These are phyloP conservation scores for Pulicaria dysenterica DNA, from an alignment of 129 eudicot genomes.

Conservation along the genomic window DNA sequence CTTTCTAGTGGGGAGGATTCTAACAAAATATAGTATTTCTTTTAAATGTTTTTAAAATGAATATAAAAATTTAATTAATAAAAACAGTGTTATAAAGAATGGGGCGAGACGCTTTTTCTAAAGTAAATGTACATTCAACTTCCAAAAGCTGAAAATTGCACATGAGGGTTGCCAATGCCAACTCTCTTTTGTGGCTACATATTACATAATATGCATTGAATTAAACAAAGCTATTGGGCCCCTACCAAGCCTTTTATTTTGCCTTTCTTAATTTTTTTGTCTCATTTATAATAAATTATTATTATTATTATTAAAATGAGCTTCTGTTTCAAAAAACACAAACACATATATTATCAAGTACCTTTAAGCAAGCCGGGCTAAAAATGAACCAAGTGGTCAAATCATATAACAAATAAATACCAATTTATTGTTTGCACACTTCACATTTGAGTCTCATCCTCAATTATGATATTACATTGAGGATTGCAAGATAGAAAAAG, in stretches of 20 bases:
- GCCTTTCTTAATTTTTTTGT: not conserved
- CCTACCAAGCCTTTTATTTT: slow-evolving; percentile 9
- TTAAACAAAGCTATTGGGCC: slow-evolving; percentile 12
- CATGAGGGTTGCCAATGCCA: slow-evolving; percentile 27
- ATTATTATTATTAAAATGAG: not conserved
- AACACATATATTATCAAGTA: not conserved
- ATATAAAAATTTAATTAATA: not conserved
- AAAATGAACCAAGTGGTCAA: not conserved
- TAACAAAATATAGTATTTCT: too few species aligned
- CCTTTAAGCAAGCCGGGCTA: slow-evolving; percentile 18
- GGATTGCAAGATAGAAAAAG: too few species aligned
- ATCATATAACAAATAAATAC: not conserved
- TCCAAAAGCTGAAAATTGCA: slow-evolving; percentile 35
- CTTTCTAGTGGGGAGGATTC: too few species aligned
- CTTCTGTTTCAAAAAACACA: slow-evolving; percentile 13
- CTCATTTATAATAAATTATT: not conserved
- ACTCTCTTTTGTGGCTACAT: not conserved
- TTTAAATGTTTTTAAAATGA: too few species aligned
- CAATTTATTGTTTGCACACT: slow-evolving; percentile 9
- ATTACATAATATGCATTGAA: slow-evolving; percentile 29
- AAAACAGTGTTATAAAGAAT: not conserved
- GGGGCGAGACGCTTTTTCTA: slow-evolving; percentile 19
- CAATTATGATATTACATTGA: too few species aligned
- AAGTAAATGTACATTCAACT: slow-evolving; percentile 26
- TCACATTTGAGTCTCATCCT: too few species aligned